A percentile compares a stretch with the other conserved stretches of the same genome.
phyloP scores from a whole-genome alignment of 306 rosid genomes.

The Castanospermum australe region DNA sequence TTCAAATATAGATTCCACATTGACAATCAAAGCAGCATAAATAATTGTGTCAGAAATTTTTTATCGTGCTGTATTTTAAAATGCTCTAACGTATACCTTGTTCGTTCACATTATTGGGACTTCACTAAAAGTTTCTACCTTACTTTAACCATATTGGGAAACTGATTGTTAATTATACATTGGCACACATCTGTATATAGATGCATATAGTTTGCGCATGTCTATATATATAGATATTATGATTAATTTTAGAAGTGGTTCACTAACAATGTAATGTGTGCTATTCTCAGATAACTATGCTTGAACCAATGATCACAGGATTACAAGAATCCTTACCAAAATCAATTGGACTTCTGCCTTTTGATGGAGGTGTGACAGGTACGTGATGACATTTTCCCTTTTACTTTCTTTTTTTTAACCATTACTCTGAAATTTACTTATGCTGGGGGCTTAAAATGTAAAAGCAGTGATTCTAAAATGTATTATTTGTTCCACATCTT shows the following conservation, averaged over 20 bases:
- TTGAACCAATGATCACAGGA: conserved; percentile 92
- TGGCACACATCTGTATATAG: neutral
- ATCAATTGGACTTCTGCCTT: conserved; percentile 93
- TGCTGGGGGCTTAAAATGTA: conserved; percentile 1
- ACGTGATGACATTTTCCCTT: conserved; percentile 23
- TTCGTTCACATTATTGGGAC: no score
- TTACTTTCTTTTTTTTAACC: neutral
- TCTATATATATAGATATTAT: neutral
- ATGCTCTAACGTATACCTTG: no score
- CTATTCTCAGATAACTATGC: conserved; percentile 67
- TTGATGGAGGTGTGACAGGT: conserved; percentile 97
- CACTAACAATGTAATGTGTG: conserved; percentile 20
- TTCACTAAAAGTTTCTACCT: neutral
- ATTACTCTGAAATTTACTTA: neutral
- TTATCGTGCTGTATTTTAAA: no score
- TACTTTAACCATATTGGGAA: neutral
- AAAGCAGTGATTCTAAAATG: neutral
- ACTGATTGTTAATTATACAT: conserved; percentile 1
- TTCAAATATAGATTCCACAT: neutral
- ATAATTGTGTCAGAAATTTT: no score
- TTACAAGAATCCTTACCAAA: conserved; percentile 94
- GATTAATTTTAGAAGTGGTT: neutral
- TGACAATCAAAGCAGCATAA: neutral
- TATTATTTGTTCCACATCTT: neutral
- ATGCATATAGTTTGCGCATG: conserved; percentile 6